Base-by-base conservation (phyloP, 805 yeast species). In the Wickerhamomyces chaumierensis region DNA sequence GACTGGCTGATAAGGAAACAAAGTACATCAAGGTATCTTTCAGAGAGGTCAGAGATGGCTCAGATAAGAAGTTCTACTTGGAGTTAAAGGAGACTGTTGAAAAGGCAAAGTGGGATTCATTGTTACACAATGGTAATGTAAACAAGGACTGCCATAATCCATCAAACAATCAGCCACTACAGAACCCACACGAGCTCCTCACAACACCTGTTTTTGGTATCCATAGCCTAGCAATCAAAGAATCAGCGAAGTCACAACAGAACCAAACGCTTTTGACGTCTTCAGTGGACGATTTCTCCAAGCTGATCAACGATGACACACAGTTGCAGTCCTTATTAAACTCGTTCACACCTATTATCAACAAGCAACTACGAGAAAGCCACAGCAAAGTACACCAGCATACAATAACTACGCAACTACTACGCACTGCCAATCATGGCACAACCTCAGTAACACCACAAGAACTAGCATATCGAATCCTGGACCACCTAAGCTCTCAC, bases 211-310 rank as follows among this genome's bases (percentile, higher is more conserved):
- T 62, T 17, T 63, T 73, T 21, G 96, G 96, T 1, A 77, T 87
- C 9, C 79, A 76, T 44, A 81, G 83, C 2, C 62, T 87, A 12
- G 81, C 85, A 47, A 65, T 64, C 31, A 57, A 67, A 13, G 74
- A 78, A 37, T 78, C 73, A 37, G 60, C 64, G 33, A 70, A 71
- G 43, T 63, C 81, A 11, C 62, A 67, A 38, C 71, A 71, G 34
- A 81, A 78, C 47, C 80, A 80, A 36, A 53, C 66, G 15, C 66
- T 87, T 1, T 60, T 88, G 40, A 71, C 72, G 28, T 69, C 70
- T 33, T 86, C 96, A 0, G 59, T 88, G 31, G 79, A 76, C 33
- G 96, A 86, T 56, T 60, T 88, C 35, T 79, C 81, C 43, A 78
- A 78, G 34, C 62, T 87, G 38, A 79, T 84, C 78, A 68, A 74